These are phyloP conservation scores for Mycena sanguinolenta DNA, from an alignment of 768 basidiomycete species.

Conservation along the genomic window DNA sequence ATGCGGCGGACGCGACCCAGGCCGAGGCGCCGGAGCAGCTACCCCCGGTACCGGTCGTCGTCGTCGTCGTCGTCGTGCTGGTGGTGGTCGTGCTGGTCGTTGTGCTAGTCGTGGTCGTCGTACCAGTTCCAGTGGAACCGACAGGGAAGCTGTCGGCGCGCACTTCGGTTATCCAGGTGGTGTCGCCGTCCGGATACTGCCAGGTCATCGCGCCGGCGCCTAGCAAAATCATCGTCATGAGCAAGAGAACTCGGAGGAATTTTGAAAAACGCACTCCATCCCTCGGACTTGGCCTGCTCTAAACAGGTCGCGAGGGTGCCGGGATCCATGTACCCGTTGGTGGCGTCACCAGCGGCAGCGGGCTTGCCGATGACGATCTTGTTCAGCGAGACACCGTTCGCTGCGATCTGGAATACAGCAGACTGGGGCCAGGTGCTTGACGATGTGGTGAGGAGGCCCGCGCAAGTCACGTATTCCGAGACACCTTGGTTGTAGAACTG, in stretches of 20 bases:
- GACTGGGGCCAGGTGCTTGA: conserved; percentile 65
- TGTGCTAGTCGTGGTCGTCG: too few relatives aligned
- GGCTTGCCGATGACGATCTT: too few relatives aligned
- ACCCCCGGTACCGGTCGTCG: conserved; percentile 14
- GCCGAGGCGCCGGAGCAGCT: conserved; percentile 25
- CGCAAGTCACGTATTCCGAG: conserved; percentile 75
- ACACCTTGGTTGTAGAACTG: conserved; percentile 68
- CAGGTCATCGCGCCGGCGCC: too few relatives aligned
- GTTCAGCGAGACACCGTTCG: too few relatives aligned
- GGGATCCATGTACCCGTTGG: conserved; percentile 53
- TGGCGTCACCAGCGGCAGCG: conserved; percentile 54
- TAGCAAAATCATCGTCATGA: too few relatives aligned
- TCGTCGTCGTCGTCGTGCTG: conserved; percentile 4
- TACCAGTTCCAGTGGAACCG: too few relatives aligned
- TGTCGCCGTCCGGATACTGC: too few relatives aligned
- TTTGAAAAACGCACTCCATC: conserved; percentile 34
- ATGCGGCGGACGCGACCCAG: too few relatives aligned
- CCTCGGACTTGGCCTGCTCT: conserved; percentile 26
- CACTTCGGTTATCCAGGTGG: too few relatives aligned
- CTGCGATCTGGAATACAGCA: conserved; percentile 59
- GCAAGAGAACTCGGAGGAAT: too few relatives aligned
- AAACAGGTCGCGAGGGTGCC: conserved; percentile 43
- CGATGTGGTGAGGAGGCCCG: conserved; percentile 64
- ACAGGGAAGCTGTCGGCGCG: too few relatives aligned
- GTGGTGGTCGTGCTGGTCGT: neutral